Evolutionary conservation across 2,329 filamentous ascomycete genomes (phyloP), one percentile per base, ranked within the genome.

Genomic region (Fusarium musae): DNA sequence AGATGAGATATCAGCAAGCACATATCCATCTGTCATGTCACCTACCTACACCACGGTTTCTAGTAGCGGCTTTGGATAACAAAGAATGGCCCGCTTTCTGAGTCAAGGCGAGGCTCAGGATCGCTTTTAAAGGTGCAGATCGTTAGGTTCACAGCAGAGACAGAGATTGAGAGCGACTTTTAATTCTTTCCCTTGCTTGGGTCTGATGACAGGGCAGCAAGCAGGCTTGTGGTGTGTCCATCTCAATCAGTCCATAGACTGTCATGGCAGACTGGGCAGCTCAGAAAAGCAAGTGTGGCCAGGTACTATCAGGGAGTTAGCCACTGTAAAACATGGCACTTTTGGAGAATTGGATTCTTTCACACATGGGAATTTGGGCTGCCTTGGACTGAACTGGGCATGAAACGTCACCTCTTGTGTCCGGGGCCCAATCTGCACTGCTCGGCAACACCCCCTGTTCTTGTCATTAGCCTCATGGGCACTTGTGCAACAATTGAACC

Each of bases 311-410:
- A 49, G 23, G n/a, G 17, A 49, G 39, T 50, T 67, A 40, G 34
- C 26, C 34, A 58, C 46, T 43, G 36, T 42, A 47, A 74, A 69
- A 72, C 68, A 74, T 73, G 72, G 72, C 59, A 74, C 72, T 74
- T 74, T 74, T 57, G 43, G 52, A 72, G 49, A 74, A 74, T 72
- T 62, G 53, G 71, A 64, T 68, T 59, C 36, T 74, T 28, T 30
- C 17, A 43, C 54, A 72, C 59, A 74, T 74, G 72, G 72, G 68
- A 74, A 59, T 72, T 44, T 72, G 46, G 30, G 42, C 42, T 54
- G 23, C 36, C 26, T 54, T 54, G 36, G 37, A n/a, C 36, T 28
- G 34, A 28, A 54, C 26, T 28, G 26, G 52, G 59, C 46, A 72
- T 50, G 37, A 57, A 65, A 69, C 63, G 59, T 59, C 71, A 65